Conservation (phyloP, 2,329 filamentous ascomycete species). For the Endocalyx cinctus region DNA sequence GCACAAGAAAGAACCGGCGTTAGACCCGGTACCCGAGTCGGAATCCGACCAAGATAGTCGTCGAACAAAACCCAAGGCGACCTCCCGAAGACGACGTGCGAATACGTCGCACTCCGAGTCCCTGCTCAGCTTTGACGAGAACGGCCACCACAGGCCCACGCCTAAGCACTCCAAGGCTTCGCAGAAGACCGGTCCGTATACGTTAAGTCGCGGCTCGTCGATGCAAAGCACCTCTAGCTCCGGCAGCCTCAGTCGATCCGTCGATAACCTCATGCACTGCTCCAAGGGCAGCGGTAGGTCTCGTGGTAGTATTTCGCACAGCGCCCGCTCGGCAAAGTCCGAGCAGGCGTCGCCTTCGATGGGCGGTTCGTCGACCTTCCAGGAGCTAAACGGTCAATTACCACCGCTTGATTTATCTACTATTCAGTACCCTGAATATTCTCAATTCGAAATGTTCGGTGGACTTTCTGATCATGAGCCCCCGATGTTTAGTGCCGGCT, state of each 20-base stretch:
- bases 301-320: constrained; percentile 32
- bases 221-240: constrained; percentile 45
- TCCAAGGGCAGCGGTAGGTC: constrained; percentile 33
- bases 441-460: constrained; percentile 50
- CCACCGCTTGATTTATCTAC: constrained; percentile 56
- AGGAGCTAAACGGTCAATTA: constrained; percentile 48
- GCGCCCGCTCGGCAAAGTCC: constrained; percentile 54
- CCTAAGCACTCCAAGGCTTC: constrained; percentile 57
- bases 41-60: constrained; percentile 49
- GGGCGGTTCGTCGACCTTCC: constrained; percentile 42
- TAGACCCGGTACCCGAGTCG: constrained; percentile 62
- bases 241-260: constrained; percentile 39
- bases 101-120: constrained; percentile 60
- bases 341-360: constrained; percentile 58
- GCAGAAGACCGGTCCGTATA: constrained; percentile 60
- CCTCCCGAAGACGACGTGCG: constrained; percentile 50
- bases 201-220: constrained; percentile 54
- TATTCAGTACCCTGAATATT: constrained; percentile 47
- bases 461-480: constrained; percentile 47
- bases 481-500: constrained; percentile 58
- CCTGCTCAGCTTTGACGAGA: constrained; percentile 55
- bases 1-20: constrained; percentile 56
- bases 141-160: constrained; percentile 59
- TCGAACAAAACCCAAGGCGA: constrained; percentile 35
- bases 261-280: constrained; percentile 39